Evolutionary conservation across 176 grass and related monocot species (phyloP), one percentile per base, ranked within the genome.

Genomic region (Leersia perrieri): DNA sequence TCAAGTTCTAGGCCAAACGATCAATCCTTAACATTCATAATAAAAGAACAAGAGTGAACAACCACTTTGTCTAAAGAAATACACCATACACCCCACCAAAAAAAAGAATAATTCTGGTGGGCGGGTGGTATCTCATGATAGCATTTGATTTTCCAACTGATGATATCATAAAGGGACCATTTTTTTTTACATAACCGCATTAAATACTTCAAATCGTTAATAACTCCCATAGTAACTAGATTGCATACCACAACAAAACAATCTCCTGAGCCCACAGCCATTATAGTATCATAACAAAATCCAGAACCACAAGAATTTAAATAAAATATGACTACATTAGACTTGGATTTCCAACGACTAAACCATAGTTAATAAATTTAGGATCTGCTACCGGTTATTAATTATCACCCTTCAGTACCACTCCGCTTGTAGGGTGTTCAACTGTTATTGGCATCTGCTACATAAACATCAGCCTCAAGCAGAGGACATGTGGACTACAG

Each of bases 401-500:
- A 16, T 36, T n/a, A 82, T 70, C 51, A 87, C 66, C 63, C 27
- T 28, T 66, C 3, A 5, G 15, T 66, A 33, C 5, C 22, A 80
- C 45, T 57, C 65, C 31, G 13, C 31, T 63, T 42, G 41, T 63
- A 76, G 53, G 14, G 11, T 77, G 7, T 82, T 71, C 20, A 33
- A 55, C 38, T 44, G 5, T 7, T 53, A 33, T 39, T 38, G 63
- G 51, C 41, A 32, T 78, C 33, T 73, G 67, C 68, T 73, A 73
- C 68, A 79, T 73, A 22, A 34, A 15, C 26, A 83, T 47, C 22
- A 41, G 23, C 78, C 36, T 70, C 33, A 70, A 70, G 30, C 66
- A 40, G 11, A 79, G 36, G 61, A 79, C 38, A 79, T 79, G 55
- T 79, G 62, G 32, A 45, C 47, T 74, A 30, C 36, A n/a, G 20